Conservation (phyloP, 1,284 basidiomycete genomes). For the Exobasidium cylindrosporum region DNA sequence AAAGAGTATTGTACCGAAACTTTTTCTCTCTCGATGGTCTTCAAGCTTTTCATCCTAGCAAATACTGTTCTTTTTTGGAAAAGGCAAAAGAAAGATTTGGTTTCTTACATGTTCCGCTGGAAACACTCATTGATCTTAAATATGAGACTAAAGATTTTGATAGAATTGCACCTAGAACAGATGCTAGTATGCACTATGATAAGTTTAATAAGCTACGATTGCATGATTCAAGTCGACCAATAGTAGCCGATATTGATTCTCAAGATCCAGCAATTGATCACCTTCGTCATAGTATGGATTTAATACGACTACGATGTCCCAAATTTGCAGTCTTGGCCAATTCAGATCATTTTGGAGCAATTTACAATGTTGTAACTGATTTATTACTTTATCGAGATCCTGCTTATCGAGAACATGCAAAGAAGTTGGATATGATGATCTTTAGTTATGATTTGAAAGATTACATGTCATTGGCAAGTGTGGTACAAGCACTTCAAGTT, state of each 20-base stretch:
- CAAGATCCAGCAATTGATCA: constrained; percentile 62
- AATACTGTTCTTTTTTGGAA: constrained; percentile 42
- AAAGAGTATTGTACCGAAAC: constrained; percentile 78
- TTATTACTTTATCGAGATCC: constrained; percentile 80
- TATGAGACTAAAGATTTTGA: constrained; percentile 58
- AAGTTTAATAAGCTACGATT: constrained; percentile 74
- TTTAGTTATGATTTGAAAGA: constrained; percentile 90
- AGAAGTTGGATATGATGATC: constrained; percentile 68
- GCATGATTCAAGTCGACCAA: constrained; percentile 67
- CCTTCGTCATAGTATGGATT: constrained; percentile 77
- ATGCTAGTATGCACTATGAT: constrained; percentile 82
- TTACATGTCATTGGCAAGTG: constrained; percentile 65
- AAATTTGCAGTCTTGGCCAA: constrained; percentile 76
- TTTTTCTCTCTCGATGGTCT: constrained; percentile 74
- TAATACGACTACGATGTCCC: constrained; percentile 75
- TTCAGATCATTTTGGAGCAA: constrained; percentile 77
- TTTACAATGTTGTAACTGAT: constrained; percentile 84
- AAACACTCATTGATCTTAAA: constrained; percentile 61
- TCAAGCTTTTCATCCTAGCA: constrained; percentile 78
- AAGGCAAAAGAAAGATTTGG: constrained; percentile 8
- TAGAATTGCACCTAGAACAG: constrained; percentile 82
- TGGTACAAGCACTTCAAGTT: constrained; percentile 72
- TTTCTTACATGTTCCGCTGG: constrained; percentile 70
- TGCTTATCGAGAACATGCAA: constrained; percentile 56
- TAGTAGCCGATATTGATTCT: constrained; percentile 41